Evolutionary conservation across 768 basidiomycete genomes (phyloP).

Genomic region (Piloderma croceum): DNA sequence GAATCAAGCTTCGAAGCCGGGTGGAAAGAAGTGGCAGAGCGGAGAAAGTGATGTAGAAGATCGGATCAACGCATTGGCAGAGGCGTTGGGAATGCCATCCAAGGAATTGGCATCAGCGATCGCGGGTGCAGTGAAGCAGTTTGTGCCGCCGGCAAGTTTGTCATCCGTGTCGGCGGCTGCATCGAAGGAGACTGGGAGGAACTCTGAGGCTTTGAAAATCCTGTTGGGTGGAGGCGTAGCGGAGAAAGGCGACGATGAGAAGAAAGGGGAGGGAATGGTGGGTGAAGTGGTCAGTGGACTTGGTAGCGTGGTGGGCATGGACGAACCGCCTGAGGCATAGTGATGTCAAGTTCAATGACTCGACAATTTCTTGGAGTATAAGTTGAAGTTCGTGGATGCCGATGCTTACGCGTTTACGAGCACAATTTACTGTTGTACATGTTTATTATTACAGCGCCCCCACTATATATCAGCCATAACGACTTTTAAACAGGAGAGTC

Average conservation of each 20-base stretch:
- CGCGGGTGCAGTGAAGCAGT: constrained; percentile 49
- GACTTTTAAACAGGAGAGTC: no score
- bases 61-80: constrained; percentile 54
- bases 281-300: constrained; percentile 29
- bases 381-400: no score
- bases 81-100: constrained; percentile 55
- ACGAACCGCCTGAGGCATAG: constrained; percentile 28
- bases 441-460: no score
- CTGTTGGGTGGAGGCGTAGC: constrained; percentile 26
- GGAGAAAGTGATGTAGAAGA: constrained; percentile 41
- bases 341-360: no score
- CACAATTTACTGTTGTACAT: no score
- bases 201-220: constrained; percentile 30
- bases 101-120: constrained; percentile 60
- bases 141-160: constrained; percentile 57
- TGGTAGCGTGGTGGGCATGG: constrained; percentile 42
- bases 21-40: constrained; percentile 4
- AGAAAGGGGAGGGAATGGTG: constrained; percentile 18
- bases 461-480: no score
- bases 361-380: no score
- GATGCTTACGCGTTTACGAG: no score
- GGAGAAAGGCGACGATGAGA: constrained; percentile 4
- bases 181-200: constrained; percentile 38
- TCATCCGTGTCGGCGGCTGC: constrained; percentile 53
- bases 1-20: constrained; percentile 4